These are phyloP conservation scores for Kondoa malvinella DNA, from an alignment of 768 basidiomycete genomes.

Conservation along the genomic window DNA sequence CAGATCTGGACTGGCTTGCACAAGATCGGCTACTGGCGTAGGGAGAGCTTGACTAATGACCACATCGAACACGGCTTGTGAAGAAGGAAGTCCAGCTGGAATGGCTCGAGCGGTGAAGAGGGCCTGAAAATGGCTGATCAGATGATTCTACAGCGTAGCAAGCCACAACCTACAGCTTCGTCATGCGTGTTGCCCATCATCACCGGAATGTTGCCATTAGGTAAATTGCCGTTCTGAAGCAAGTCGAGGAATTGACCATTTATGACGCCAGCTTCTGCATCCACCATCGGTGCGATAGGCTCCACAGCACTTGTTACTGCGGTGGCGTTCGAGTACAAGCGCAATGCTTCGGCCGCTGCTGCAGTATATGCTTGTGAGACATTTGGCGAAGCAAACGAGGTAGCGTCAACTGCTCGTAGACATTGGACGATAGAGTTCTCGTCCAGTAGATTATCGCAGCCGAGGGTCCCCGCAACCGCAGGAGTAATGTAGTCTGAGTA, in stretches of 20 bases:
- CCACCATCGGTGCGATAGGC: constrained; percentile 14
- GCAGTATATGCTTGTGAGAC: not conserved
- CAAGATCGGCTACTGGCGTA: not conserved
- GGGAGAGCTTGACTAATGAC: constrained; percentile 9
- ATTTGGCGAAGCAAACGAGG: not conserved
- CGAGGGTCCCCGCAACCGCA: constrained; percentile 6
- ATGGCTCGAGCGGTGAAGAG: constrained; percentile 12
- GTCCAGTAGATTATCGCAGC: constrained; percentile 3
- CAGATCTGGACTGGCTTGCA: constrained; percentile 9
- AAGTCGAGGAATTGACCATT: constrained; percentile 13
- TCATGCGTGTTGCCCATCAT: constrained; percentile 14
- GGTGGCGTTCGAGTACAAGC: constrained; percentile 2
- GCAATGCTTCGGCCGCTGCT: not conserved
- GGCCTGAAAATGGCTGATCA: not conserved
- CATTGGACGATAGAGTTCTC: constrained; percentile 6
- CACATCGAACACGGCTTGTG: not conserved
- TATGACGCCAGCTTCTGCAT: constrained; percentile 9
- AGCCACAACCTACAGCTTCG: too few species aligned
- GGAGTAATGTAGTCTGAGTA: constrained; percentile 10
- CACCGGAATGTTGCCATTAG: constrained; percentile 8
- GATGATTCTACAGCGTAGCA: not conserved
- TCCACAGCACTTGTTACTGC: constrained; percentile 6
- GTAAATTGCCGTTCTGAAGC: constrained; percentile 8
- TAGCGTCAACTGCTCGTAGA: not conserved
- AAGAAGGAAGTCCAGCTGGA: constrained; percentile 7